phyloP scores from a whole-genome alignment of 768 basidiomycete species.

The Nidula microcarpa region DNA sequence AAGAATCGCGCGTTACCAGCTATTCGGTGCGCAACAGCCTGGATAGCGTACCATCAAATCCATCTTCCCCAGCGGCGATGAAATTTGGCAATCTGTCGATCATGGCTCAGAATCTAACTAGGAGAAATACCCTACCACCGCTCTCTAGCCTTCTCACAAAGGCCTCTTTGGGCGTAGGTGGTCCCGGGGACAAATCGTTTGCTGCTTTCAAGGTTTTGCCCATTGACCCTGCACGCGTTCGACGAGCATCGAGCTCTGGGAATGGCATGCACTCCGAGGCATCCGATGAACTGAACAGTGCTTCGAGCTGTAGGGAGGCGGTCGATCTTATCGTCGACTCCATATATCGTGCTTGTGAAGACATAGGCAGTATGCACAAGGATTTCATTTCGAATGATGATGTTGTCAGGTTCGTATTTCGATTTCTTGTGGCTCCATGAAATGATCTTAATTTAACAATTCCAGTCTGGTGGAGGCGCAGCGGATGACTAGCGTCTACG shows the following conservation, averaged over 20 bases:
- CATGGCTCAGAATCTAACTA: constrained; percentile 12
- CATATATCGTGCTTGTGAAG: constrained; percentile 65
- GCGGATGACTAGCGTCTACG: constrained; percentile 79
- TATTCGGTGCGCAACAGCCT: constrained; percentile 81
- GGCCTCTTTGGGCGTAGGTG: constrained; percentile 13
- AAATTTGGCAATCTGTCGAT: neutral
- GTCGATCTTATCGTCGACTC: constrained; percentile 72
- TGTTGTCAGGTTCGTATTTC: constrained; percentile 62
- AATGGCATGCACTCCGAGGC: constrained; percentile 46
- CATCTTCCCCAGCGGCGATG: constrained; percentile 10
- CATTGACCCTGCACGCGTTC: constrained; percentile 55
- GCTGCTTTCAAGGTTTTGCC: constrained; percentile 81
- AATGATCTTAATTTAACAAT: constrained; percentile 6
- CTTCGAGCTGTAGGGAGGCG: constrained; percentile 71
- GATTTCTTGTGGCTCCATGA: neutral
- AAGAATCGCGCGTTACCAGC: constrained; percentile 75
- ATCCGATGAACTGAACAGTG: constrained; percentile 58
- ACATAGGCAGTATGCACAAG: constrained; percentile 45
- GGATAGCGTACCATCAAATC: constrained; percentile 15
- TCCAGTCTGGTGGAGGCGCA: constrained; percentile 77
- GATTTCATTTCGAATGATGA: constrained; percentile 63
- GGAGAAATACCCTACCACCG: constrained; percentile 17
- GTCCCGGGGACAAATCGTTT: constrained; percentile 39
- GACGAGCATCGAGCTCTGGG: constrained; percentile 44
- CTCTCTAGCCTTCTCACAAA: constrained; percentile 25